A percentile compares a stretch with the other conserved stretches of the same genome.
phyloP scores from a whole-genome alignment of 306 rosid genomes.

The Cicer chorassanicum region DNA sequence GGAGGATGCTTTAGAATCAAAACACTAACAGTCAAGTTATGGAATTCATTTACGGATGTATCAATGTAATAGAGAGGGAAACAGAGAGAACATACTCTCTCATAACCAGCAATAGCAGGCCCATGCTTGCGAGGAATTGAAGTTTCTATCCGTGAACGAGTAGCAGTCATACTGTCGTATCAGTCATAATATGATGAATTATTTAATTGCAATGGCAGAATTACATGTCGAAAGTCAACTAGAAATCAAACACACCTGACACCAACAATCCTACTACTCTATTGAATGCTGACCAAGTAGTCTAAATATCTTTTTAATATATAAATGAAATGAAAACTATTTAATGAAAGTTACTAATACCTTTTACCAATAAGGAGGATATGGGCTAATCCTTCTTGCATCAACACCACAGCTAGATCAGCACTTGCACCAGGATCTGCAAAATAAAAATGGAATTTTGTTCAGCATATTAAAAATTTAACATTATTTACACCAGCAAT shows the following conservation, averaged over 20 bases:
- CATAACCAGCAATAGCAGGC: constrained; percentile 93
- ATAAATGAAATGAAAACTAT: constrained; percentile 5
- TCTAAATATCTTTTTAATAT: constrained; percentile 21
- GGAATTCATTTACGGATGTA: constrained; percentile 36
- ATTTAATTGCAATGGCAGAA: constrained; percentile 22
- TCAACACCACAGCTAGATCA: constrained; percentile 92
- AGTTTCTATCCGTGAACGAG: constrained; percentile 89
- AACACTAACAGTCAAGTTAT: constrained; percentile 23
- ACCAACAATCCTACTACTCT: constrained; percentile 24
- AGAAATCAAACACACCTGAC: constrained; percentile 36
- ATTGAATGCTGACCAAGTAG: constrained; percentile 11
- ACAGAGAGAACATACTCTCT: constrained; percentile 61
- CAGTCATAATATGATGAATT: constrained; percentile 42
- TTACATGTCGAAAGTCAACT: constrained; percentile 24
- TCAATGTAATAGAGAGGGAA: constrained; percentile 26
- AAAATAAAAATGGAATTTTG: constrained; percentile 39
- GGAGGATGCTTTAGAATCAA: constrained; percentile 40
- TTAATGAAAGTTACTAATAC: constrained; percentile 48
- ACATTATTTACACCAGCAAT: constrained; percentile 35
- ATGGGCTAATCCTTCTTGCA: constrained; percentile 99
- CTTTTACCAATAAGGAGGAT: constrained; percentile 89
- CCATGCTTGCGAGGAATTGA: constrained; percentile 99
- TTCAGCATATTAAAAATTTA: constrained; percentile 1
- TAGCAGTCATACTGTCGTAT: constrained; percentile 75
- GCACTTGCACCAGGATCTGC: constrained; percentile 97